phyloP scores from a whole-genome alignment of 2,329 filamentous ascomycete species.

The Colletotrichum lindemuthianum region DNA sequence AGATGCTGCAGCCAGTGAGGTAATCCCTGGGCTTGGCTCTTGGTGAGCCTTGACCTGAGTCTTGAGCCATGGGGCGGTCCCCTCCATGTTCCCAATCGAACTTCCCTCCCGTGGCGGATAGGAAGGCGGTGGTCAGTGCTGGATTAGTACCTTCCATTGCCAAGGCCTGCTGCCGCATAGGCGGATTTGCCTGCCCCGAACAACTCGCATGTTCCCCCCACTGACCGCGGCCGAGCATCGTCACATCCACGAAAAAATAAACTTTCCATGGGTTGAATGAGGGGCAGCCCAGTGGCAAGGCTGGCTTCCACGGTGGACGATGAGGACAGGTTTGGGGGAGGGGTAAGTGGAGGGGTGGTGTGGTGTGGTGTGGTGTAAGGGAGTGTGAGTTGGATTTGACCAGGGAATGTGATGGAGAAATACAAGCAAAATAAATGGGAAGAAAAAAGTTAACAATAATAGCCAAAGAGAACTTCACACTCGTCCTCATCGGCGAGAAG shows the following conservation, averaged over 20 bases:
- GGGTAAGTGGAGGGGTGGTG: too few relatives aligned
- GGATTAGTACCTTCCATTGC: too few relatives aligned
- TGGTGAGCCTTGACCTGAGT: background rate
- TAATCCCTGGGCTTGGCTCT: too few relatives aligned
- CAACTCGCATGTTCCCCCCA: background rate
- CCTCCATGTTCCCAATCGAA: background rate
- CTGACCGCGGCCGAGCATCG: too few relatives aligned
- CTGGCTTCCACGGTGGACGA: background rate
- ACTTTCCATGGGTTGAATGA: conserved; percentile 9
- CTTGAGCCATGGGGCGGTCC: background rate
- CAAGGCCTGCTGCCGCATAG: conserved; percentile 10
- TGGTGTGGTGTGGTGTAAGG: too few relatives aligned
- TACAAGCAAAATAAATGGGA: too few relatives aligned
- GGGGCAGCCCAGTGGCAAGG: conserved; percentile 16
- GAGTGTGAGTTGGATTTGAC: too few relatives aligned
- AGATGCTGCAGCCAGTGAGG: too few relatives aligned
- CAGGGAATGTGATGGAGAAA: too few relatives aligned
- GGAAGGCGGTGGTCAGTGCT: conserved; percentile 28
- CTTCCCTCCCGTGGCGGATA: conserved; percentile 19
- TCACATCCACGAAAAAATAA: conserved; percentile 7
- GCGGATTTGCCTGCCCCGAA: conserved; percentile 30
- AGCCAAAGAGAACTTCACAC: conserved; percentile 32
- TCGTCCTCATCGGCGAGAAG: background rate
- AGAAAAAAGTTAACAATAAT: too few relatives aligned
- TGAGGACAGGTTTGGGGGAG: conserved; percentile 3